Percentiles rank a stretch among this genome's conserved stretches.
Evolutionary conservation across 148 eudicot species (phyloP).

Genomic region (Arctostaphylos glauca): DNA sequence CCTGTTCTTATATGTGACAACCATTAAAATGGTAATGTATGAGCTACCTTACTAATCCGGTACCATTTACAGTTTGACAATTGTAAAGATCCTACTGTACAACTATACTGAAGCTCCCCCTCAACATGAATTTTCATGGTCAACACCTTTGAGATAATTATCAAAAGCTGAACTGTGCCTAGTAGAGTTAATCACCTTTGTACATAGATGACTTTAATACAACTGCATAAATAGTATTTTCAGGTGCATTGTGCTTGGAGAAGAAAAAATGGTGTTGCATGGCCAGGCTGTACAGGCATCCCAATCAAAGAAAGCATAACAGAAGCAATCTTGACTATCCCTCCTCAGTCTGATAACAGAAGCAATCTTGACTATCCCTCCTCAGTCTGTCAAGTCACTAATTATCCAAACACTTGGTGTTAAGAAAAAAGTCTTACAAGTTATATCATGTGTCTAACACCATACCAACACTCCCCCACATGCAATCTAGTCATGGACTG

Average conservation of each 20-base stretch:
- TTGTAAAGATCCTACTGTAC: too few species aligned
- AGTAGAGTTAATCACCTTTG: background rate
- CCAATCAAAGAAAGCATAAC: slow-evolving; percentile 7
- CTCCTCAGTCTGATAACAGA: background rate
- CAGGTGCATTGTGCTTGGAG: background rate
- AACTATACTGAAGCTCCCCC: background rate
- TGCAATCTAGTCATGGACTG: background rate
- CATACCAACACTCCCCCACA: background rate
- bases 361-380: too few species aligned
- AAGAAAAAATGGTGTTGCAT: background rate
- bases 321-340: background rate
- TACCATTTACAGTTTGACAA: too few species aligned
- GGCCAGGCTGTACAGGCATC: background rate
- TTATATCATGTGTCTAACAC: background rate
- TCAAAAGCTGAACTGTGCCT: background rate
- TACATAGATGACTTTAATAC: background rate
- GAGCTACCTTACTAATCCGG: too few species aligned
- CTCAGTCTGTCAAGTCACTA: background rate
- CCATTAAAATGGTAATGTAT: too few species aligned
- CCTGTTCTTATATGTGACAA: too few species aligned
- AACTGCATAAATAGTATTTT: background rate
- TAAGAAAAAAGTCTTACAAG: background rate
- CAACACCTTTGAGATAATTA: background rate
- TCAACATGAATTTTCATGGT: background rate
- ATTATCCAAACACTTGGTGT: background rate